Evolutionary conservation across 768 basidiomycete genomes (phyloP).

Genomic region (Hemileccinum impolitum): DNA sequence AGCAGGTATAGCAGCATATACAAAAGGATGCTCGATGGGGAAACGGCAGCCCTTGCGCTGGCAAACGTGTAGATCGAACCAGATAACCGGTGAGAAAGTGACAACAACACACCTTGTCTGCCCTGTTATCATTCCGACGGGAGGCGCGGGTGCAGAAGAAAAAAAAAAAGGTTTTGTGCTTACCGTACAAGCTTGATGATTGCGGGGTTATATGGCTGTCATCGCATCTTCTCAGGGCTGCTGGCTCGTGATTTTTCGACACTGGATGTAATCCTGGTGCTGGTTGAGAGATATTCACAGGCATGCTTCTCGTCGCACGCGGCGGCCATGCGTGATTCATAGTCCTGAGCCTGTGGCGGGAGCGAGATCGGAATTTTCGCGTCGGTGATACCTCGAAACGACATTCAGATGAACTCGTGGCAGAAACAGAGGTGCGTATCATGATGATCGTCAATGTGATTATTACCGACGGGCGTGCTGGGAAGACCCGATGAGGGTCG

Average conservation of each 20-base stretch:
- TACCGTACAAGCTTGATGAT: neutral
- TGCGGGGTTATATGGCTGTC: neutral
- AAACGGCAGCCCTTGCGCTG: neutral
- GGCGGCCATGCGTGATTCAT: slow-evolving; percentile 6
- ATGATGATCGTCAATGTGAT: neutral
- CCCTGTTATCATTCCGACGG: slow-evolving; percentile 17
- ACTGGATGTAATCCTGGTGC: neutral
- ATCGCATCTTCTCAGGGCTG: slow-evolving; percentile 3
- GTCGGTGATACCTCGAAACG: neutral
- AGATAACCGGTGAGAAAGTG: neutral
- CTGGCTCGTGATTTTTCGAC: slow-evolving; percentile 16
- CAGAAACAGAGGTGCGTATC: neutral
- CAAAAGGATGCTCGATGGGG: slow-evolving; percentile 1
- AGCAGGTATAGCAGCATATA: too few relatives aligned
- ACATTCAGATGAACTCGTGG: neutral
- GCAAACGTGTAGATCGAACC: neutral
- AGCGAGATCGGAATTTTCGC: neutral
- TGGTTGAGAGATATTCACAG: slow-evolving; percentile 5
- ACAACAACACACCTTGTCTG: neutral
- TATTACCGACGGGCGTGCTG: neutral
- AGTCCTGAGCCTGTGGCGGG: neutral
- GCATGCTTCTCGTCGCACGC: slow-evolving; percentile 3
- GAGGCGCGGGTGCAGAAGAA: neutral
- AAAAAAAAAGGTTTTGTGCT: neutral
- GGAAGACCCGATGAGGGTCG: neutral